Base-by-base conservation (phyloP, 2,329 filamentous ascomycete genomes). In the Fusarium anguioides region DNA sequence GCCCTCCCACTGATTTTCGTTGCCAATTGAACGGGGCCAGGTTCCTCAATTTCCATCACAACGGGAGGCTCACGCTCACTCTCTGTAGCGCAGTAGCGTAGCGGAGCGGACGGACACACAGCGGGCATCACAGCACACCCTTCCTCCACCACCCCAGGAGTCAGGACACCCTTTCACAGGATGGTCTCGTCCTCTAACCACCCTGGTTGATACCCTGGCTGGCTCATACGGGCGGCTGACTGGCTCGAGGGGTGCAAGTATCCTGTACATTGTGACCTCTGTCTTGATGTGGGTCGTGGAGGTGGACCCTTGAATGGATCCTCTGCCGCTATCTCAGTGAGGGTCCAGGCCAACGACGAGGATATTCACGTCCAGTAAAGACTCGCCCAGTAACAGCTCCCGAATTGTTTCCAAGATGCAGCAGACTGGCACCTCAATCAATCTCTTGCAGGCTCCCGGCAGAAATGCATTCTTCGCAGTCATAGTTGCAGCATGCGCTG, bases 161-260 rank as follows among this genome's bases (percentile, higher is more conserved):
- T 23, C 47, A 50, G 47, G 54, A 63, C 69, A 65, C 69, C 56
- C 55, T 68, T 42, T 56, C 48, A 45, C 47, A 65, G 53, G 48
- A 55, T 57, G 56, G 24, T 20, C 29, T 50, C 42, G 47, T 42
- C 60, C 55, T 63, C 59, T 63, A 66, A 58, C 21, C 36, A 65
- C 51, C 55, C 68, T 70, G 64, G 70, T 65, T 69, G 64, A 66
- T 70, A 69, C 70, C 70, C 72, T 61, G 71, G 70, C 55, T 41
- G 46, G 61, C 59, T 70, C 60, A 54, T 67, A 58, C 60, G 46
- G 51, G 66, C 64, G 60, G 56, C 59, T 69, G 68, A 71, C 69
- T 71, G 67, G 50, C 56, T 58, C 40, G 59, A 48, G 55, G 45
- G 63, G 58, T 45, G 42, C 37, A 72, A 64, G 70, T 72, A 72